Evolutionary conservation across 129 eudicot species (phyloP).

Genomic region (Tagetes erecta): DNA sequence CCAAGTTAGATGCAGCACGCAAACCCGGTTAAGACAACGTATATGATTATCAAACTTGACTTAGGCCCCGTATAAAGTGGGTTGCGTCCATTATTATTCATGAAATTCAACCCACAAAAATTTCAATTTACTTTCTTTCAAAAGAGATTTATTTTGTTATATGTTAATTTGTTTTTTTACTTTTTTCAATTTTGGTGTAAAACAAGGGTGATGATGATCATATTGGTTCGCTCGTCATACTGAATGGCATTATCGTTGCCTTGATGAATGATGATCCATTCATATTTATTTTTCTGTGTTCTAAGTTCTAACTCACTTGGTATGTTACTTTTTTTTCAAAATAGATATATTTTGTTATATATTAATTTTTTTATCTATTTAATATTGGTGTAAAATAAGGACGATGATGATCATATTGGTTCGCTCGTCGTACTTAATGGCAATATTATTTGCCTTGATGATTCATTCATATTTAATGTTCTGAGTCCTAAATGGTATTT

Average conservation of each 20-base stretch:
- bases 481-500: not conserved
- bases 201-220: constrained; percentile 30
- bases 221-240: constrained; percentile 34
- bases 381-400: not conserved
- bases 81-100: too few relatives aligned
- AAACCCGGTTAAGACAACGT: too few relatives aligned
- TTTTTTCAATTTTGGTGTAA: not conserved
- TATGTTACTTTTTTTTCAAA: not conserved
- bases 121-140: too few relatives aligned
- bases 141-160: not conserved
- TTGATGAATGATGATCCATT: constrained; percentile 31
- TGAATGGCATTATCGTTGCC: constrained; percentile 26
- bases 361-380: not conserved
- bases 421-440: constrained; percentile 33
- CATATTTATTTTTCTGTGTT: not conserved
- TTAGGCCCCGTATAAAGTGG: too few relatives aligned
- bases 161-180: not conserved
- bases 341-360: not conserved
- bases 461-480: constrained; percentile 14
- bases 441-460: constrained; percentile 28
- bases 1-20: too few relatives aligned
- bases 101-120: too few relatives aligned
- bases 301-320: not conserved
- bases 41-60: too few relatives aligned
- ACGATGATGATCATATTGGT: constrained; percentile 35